Percentiles rank a stretch among this genome's conserved stretches.
phyloP scores from a whole-genome alignment of 306 rosid species.

The Sicyos edulis region DNA sequence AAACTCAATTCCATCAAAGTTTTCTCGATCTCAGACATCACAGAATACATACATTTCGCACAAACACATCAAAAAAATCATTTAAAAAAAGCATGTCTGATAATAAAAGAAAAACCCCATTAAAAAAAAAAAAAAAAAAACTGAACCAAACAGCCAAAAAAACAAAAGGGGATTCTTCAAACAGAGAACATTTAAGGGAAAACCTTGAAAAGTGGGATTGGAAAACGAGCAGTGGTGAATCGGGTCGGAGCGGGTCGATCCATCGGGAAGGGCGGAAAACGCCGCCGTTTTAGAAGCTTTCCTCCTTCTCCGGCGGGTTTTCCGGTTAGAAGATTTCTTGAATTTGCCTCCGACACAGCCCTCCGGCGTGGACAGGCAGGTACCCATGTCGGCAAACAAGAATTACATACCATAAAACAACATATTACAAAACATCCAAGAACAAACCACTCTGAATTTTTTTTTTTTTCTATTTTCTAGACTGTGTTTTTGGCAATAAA shows the following conservation, averaged over 20 bases:
- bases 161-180: too few species aligned
- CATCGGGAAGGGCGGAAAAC: constrained; percentile 42
- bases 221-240: constrained; percentile 48
- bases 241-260: constrained; percentile 38
- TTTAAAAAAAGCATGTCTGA: not conserved
- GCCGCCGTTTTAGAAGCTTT: constrained; percentile 42
- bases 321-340: constrained; percentile 26
- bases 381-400: constrained; percentile 47
- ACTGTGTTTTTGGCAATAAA: not conserved
- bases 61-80: not conserved
- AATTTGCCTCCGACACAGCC: constrained; percentile 55
- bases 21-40: too few species aligned
- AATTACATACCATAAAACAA: not conserved
- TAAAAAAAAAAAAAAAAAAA: too few species aligned
- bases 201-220: constrained; percentile 76
- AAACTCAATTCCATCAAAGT: too few species aligned
- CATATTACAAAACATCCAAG: not conserved
- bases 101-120: too few species aligned
- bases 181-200: not conserved
- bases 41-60: constrained; percentile 11
- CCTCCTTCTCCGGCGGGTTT: constrained; percentile 31
- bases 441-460: not conserved
- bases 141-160: not conserved
- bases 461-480: not conserved
- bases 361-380: constrained; percentile 66